A percentile compares a stretch with the other conserved stretches of the same genome.
These are phyloP conservation scores for Funneliformis geosporum DNA, from an alignment of 192 early-diverging fungal species.

Conservation along the genomic window DNA sequence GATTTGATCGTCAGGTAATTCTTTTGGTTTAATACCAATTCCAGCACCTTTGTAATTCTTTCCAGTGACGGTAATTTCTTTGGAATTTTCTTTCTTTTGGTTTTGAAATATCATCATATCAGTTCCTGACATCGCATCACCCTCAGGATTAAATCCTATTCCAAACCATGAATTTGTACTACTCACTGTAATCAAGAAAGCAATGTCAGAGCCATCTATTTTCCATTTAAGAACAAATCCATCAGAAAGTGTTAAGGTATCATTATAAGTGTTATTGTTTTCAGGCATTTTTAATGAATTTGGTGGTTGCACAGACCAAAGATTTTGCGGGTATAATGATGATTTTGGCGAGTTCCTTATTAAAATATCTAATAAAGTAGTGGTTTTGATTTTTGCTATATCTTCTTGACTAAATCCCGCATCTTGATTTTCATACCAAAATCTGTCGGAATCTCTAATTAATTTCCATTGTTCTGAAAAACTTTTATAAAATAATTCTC, in stretches of 20 bases:
- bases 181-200: neutral
- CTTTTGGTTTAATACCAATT: neutral
- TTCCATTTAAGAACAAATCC: neutral
- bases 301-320: slow-evolving; percentile 5
- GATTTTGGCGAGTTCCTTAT: neutral
- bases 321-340: neutral
- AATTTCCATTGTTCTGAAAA: slow-evolving; percentile 36
- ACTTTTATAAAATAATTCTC: neutral
- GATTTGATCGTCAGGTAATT: neutral
- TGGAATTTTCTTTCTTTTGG: neutral
- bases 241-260: neutral
- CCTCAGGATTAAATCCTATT: slow-evolving; percentile 3
- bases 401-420: slow-evolving; percentile 41
- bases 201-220: neutral
- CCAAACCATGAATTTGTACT: slow-evolving; percentile 13
- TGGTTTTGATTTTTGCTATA: slow-evolving; percentile 16
- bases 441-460: slow-evolving; percentile 51
- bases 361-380: slow-evolving; percentile 27
- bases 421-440: slow-evolving; percentile 52
- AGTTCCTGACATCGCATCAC: neutral
- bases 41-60: neutral
- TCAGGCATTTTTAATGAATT: neutral
- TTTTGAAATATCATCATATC: neutral
- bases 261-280: neutral
- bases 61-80: neutral